A percentile compares a stretch with the other conserved stretches of the same genome.
These are phyloP conservation scores for Colletotrichum sp. DNA, from an alignment of 2,329 filamentous ascomycete species.

Conservation along the genomic window DNA sequence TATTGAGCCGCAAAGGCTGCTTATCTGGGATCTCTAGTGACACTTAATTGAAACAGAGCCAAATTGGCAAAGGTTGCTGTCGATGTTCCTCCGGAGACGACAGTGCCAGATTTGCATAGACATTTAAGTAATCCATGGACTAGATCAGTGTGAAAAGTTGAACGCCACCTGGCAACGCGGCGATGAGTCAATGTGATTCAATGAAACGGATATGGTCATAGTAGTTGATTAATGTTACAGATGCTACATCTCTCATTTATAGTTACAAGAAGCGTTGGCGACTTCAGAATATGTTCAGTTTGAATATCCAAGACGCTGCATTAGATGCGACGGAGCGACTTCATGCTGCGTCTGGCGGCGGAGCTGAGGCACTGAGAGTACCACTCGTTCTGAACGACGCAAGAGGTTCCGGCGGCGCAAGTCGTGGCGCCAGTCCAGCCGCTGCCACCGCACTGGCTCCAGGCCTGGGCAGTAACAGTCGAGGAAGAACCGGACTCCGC, in stretches of 20 bases:
- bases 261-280: neutral
- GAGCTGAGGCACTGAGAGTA: slow-evolving; percentile 63
- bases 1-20: too few species aligned
- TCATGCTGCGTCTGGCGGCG: slow-evolving; percentile 12
- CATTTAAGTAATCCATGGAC: too few species aligned
- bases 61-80: too few species aligned
- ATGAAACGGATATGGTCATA: neutral
- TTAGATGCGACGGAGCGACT: neutral
- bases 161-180: too few species aligned
- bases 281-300: neutral
- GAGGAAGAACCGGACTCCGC: neutral
- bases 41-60: too few species aligned
- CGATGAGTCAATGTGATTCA: neutral
- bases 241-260: neutral
- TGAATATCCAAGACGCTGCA: neutral
- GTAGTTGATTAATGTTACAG: neutral
- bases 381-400: slow-evolving; percentile 28
- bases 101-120: too few species aligned
- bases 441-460: slow-evolving; percentile 30
- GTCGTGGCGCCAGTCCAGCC: slow-evolving; percentile 27
- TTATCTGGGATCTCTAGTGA: too few species aligned
- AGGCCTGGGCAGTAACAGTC: neutral
- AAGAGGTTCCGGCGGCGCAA: slow-evolving; percentile 26
- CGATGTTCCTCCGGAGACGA: too few species aligned
- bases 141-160: too few species aligned